Evolutionary conservation across 164 flowering plant genomes (phyloP).

Genomic region (Umbellularia californica): DNA sequence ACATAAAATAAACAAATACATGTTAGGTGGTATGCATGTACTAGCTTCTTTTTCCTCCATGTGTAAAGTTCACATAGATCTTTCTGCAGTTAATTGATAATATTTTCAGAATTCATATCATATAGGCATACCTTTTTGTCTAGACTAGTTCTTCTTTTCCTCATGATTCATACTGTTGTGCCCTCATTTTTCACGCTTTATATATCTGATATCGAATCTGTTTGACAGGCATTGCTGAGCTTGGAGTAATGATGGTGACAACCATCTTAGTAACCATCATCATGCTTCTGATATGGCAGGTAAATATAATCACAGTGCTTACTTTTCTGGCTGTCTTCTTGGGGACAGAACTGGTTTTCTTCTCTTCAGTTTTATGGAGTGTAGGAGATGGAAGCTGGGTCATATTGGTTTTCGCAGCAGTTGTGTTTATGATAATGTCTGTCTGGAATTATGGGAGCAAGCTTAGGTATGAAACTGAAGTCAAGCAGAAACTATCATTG

Average conservation of each 20-base stretch:
- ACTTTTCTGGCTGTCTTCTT: conserved; percentile 62
- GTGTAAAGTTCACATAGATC: too few relatives aligned
- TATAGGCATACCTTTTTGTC: neutral
- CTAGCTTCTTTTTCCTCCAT: too few relatives aligned
- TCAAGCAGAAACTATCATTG: conserved; percentile 82
- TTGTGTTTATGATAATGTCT: conserved; percentile 76
- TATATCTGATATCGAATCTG: conserved; percentile 9
- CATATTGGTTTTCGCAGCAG: conserved; percentile 71
- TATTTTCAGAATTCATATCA: neutral
- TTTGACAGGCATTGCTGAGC: conserved; percentile 82
- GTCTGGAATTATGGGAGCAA: conserved; percentile 99
- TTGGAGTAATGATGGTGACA: conserved; percentile 97
- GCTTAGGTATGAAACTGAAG: conserved; percentile 96
- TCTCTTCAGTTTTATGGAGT: conserved; percentile 84
- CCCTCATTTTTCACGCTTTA: neutral
- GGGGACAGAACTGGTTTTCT: conserved; percentile 77
- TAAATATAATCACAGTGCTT: conserved; percentile 68
- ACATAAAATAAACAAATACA: too few relatives aligned
- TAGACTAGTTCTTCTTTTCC: neutral
- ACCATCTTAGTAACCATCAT: conserved; percentile 81
- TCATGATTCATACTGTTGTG: neutral
- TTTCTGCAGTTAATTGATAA: too few relatives aligned
- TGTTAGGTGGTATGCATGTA: too few relatives aligned
- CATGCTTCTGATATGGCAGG: conserved; percentile 99
- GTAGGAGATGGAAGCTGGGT: conserved; percentile 97